Evolutionary conservation across 768 basidiomycete species (phyloP), one percentile per base, ranked within the genome.

Genomic region (Neoboletus brunneissimus): DNA sequence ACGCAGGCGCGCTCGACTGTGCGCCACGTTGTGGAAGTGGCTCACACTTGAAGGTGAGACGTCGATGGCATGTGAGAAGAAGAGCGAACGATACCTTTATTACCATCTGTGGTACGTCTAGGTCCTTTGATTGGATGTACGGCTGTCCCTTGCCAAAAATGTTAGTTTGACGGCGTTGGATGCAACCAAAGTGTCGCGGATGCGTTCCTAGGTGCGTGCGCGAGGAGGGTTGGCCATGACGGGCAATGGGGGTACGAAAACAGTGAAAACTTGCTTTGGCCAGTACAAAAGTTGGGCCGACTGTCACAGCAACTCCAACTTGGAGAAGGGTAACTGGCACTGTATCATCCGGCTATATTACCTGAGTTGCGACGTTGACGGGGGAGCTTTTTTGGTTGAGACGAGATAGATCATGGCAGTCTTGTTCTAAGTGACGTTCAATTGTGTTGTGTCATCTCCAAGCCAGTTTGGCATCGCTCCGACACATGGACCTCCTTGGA

Each of bases 401-500:
- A 52, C 51, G 23, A 32, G 11, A 51, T 13, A 20, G 12, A n/a
- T 46, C 27, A 12, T 11, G 15, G 20, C 8, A n/a, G 23, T 46
- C 16, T 46, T 45, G 50, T 31, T 31, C 15, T 16, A 10, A 15
- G 37, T 29, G 37, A 44, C n/a, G 41, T 22, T 51, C 50, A 23
- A 47, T 47, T 47, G 50, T 51, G 50, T 3, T 34, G 48, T 35
- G 40, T 32, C 31, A 42, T 13, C 18, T 4, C 5, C 25, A 25
- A 25, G 27, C 27, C 27, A 20, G n/a, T 32, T 32, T 47, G 47
- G 20, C 34, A 29, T 18, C 23, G 5, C 15, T 11, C 27, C 18
- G 7, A 34, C 22, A 35, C 42, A 38, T 31, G 43, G 55, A 55
- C 42, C 29, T 55, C 35, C 55, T 23, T 32, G 52, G 54, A 44